Percentiles rank a stretch among this genome's conserved stretches.
phyloP scores from a whole-genome alignment of 805 yeast genomes.

The Candida oleophila region DNA sequence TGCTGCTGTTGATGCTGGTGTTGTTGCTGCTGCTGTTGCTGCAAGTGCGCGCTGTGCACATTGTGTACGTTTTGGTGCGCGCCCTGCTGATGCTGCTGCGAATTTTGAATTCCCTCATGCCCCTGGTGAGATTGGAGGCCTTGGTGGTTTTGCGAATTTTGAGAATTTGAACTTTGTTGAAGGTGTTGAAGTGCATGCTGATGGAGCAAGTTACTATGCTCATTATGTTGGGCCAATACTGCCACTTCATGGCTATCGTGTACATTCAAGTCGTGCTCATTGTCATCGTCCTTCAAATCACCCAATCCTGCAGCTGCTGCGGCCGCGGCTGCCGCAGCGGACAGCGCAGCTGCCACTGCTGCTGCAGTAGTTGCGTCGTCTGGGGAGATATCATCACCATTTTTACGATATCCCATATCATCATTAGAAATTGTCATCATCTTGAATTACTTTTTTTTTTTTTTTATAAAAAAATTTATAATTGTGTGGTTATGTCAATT shows the following conservation, averaged over 20 bases:
- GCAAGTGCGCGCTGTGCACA: constrained; percentile 8
- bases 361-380: constrained; percentile 23
- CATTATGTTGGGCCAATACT: constrained; percentile 3
- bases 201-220: constrained; percentile 3
- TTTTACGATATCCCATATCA: constrained; percentile 7
- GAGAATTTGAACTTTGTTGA: constrained; percentile 3
- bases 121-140: constrained; percentile 9
- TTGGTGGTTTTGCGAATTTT: background rate
- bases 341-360: constrained; percentile 17
- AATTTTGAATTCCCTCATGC: constrained; percentile 7
- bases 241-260: constrained; percentile 6
- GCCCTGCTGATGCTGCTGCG: constrained; percentile 13
- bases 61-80: constrained; percentile 8
- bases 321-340: constrained; percentile 13
- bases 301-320: constrained; percentile 15
- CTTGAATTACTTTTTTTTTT: too few relatives aligned
- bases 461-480: too few relatives aligned
- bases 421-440: constrained; percentile 15
- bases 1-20: constrained; percentile 13
- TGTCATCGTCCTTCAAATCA: constrained; percentile 14
- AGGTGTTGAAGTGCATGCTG: constrained; percentile 1
- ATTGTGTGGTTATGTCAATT: too few relatives aligned
- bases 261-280: constrained; percentile 8
- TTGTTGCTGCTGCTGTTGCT: constrained; percentile 3
- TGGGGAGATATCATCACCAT: constrained; percentile 10